These are phyloP conservation scores for Neonectria neomacrospora DNA, from an alignment of 2,329 filamentous ascomycete genomes.

Conservation along the genomic window DNA sequence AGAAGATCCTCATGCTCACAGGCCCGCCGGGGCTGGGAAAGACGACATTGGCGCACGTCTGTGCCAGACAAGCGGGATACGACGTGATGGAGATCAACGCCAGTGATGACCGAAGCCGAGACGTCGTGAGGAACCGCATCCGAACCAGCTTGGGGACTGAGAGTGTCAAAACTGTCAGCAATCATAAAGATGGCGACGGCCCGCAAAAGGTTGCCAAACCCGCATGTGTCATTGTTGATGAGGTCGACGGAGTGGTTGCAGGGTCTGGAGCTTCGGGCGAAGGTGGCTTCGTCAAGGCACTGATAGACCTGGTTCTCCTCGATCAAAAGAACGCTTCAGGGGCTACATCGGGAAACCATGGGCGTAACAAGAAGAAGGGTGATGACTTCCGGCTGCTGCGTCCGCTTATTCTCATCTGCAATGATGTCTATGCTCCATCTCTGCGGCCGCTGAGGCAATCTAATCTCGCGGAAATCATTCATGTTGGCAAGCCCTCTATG, in stretches of 20 bases:
- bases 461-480: constrained; percentile 86
- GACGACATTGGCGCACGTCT: constrained; percentile 95
- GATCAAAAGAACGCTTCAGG: constrained; percentile 79
- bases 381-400: constrained; percentile 89
- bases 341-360: constrained; percentile 40
- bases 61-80: constrained; percentile 93
- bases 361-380: constrained; percentile 74
- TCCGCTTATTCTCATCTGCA: constrained; percentile 94
- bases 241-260: constrained; percentile 92
- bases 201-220: constrained; percentile 81
- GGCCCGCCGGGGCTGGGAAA: constrained; percentile 95
- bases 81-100: constrained; percentile 98
- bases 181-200: constrained; percentile 64
- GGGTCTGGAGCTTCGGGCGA: constrained; percentile 83
- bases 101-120: constrained; percentile 89
- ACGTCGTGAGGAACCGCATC: constrained; percentile 92
- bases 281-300: constrained; percentile 92
- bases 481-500: constrained; percentile 87
- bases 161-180: constrained; percentile 82
- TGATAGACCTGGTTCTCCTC: constrained; percentile 87
- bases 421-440: constrained; percentile 94
- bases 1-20: constrained; percentile 89
- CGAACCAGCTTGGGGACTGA: constrained; percentile 93
- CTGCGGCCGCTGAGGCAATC: constrained; percentile 88
- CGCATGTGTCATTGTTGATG: constrained; percentile 93